Evolutionary conservation across 2,329 filamentous ascomycete species (phyloP).

Genomic region (Aspergillus neotritici): DNA sequence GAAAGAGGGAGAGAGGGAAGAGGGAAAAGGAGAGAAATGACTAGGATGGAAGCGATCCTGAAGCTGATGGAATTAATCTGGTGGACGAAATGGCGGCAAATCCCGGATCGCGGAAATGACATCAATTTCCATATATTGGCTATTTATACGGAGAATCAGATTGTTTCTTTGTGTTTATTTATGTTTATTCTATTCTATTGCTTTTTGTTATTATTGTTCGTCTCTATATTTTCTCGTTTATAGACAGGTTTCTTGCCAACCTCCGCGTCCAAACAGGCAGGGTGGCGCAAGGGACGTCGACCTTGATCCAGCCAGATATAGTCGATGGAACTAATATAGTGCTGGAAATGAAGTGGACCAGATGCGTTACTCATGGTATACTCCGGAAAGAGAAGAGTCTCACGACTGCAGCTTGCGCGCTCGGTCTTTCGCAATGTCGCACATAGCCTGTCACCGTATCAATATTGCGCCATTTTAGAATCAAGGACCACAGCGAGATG

Average conservation of each 20-base stretch:
- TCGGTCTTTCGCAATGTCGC: conserved; percentile 78
- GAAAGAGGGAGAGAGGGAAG: conserved; percentile 1
- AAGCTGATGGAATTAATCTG: conserved; percentile 2
- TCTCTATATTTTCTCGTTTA: no score
- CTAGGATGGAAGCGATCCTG: conserved; percentile 1
- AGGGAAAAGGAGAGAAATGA: conserved; percentile 2
- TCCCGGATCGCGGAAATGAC: conserved; percentile 19
- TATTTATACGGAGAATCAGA: not conserved
- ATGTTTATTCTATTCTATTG: no score
- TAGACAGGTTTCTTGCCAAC: no score
- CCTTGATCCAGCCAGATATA: not conserved
- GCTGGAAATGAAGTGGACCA: no score
- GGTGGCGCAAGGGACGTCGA: no score
- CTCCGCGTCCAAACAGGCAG: no score
- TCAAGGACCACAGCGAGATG: conserved; percentile 1
- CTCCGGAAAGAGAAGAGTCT: not conserved
- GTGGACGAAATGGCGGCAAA: conserved; percentile 7
- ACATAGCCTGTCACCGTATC: conserved; percentile 65
- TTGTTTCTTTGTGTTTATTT: not conserved
- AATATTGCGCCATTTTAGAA: not conserved
- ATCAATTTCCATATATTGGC: no score
- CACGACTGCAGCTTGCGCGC: conserved; percentile 55
- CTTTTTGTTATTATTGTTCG: no score
- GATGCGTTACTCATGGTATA: conserved; percentile 3
- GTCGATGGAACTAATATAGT: not conserved